Base-by-base conservation (phyloP, 805 yeast species). In the Starmera quercuum region DNA sequence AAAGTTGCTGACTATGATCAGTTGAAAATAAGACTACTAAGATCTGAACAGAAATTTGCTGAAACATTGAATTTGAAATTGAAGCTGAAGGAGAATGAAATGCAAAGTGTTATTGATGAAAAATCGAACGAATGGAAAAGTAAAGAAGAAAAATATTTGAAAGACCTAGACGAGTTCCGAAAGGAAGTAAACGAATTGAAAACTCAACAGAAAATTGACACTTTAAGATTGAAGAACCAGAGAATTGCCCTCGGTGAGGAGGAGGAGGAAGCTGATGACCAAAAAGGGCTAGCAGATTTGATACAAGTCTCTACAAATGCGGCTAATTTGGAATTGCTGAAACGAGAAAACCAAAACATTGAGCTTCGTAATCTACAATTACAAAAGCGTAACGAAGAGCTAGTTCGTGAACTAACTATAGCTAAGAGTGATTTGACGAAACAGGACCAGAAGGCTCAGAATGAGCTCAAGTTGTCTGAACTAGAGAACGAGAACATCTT, bases 1-100 rank as follows among this genome's bases (percentile, higher is more conserved):
- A 66, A 67, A 36, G 72, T 62, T 47, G 84, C 90, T 0, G 95
- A 88, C 58, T 87, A 87, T 54, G 90, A 84, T 25, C 76, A 73
- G 33, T 52, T 88, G 39, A 81, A 83, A 49, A 66, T 70, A 23
- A 68, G 84, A 42, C 58, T 85, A 15, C 52, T 69, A 16, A 70
- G 75, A 39, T 58, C 68, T 19, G 94, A 84, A 51, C 76, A 71
- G 45, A 73, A 71, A 36, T 58, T 78, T 24, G 76, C 77, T 1
- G 76, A 72, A 37, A 60, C 70, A 3, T 58, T 77, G 15, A 64
- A 71, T 9, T 65, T 71, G 20, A 68, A 73, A 44, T 60, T 83
- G 10, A 61, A 64, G 16, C 81, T 88, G 5, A 83, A 83, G 51
- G 92, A 84, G 39, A 77, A 78, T 29, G 95, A 84, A 48, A 63